Conservation (phyloP, 2,329 filamentous ascomycete species). For the Clarireedia sp. region DNA sequence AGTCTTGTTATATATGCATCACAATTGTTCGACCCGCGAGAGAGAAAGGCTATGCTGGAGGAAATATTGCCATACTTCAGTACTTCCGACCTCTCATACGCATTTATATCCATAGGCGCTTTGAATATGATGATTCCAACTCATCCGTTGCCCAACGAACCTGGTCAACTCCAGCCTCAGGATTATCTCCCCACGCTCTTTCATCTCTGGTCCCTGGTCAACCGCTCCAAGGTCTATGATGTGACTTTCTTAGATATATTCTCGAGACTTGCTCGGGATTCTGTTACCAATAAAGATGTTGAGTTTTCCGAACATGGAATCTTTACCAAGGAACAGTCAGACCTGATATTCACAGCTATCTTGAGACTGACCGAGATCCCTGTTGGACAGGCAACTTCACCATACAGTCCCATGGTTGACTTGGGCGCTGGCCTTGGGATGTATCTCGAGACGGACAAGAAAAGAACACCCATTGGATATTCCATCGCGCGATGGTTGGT, state of each 20-base stretch:
- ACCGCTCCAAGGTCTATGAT: conserved; percentile 80
- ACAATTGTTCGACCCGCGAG: conserved; percentile 83
- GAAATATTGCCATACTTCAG: conserved; percentile 84
- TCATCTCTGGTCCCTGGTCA: conserved; percentile 91
- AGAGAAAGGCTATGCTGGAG: conserved; percentile 73
- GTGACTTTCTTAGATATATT: conserved; percentile 82
- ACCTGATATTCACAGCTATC: conserved; percentile 86
- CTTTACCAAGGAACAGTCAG: conserved; percentile 85
- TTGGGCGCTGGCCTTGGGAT: conserved; percentile 73
- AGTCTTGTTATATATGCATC: conserved; percentile 89
- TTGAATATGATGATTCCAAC: conserved; percentile 87
- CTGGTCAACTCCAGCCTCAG: conserved; percentile 65
- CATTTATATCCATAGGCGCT: conserved; percentile 84
- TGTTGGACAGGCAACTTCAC: conserved; percentile 89
- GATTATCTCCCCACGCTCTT: conserved; percentile 91
- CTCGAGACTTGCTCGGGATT: conserved; percentile 80
- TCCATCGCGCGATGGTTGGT: conserved; percentile 90
- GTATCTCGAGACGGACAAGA: conserved; percentile 84
- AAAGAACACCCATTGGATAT: conserved; percentile 86
- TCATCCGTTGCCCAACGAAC: conserved; percentile 62
- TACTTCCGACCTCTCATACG: conserved; percentile 83
- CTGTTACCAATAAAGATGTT: conserved; percentile 64
- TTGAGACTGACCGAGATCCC: conserved; percentile 88
- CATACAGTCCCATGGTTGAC: conserved; percentile 76
- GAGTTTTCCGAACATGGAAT: conserved; percentile 82